A percentile compares a stretch with the other conserved stretches of the same genome.
phyloP scores from a whole-genome alignment of 2,329 filamentous ascomycete species.

The Lasiodiplodia sp. region DNA sequence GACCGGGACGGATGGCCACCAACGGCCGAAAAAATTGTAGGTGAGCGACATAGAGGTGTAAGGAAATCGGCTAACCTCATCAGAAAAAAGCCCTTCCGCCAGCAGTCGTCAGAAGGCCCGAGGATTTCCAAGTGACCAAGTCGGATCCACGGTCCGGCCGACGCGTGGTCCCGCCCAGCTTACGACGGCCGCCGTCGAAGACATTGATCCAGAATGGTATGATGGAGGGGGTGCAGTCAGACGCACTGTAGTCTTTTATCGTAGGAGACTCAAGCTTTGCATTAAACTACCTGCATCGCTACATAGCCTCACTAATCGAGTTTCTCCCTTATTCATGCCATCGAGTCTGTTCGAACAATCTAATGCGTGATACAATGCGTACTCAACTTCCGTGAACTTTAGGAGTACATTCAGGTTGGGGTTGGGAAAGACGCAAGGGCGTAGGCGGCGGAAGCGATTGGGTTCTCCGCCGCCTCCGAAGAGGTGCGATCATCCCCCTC shows the following conservation, averaged over 20 bases:
- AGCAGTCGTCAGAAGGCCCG: not conserved
- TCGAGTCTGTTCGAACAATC: too few relatives aligned
- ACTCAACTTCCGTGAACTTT: not conserved
- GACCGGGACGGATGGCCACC: not conserved
- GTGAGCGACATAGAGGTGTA: not conserved
- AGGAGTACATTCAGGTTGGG: not conserved
- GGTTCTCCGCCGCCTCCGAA: not conserved
- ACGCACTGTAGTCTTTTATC: not conserved
- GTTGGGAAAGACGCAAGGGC: not conserved
- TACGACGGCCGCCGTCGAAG: not conserved
- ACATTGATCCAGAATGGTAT: not conserved
- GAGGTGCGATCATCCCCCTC: slow-evolving; percentile 4
- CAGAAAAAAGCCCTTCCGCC: not conserved
- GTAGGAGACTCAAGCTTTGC: not conserved
- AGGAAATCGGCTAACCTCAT: not conserved
- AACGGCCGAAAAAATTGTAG: not conserved
- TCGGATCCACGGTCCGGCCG: not conserved
- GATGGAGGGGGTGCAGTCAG: not conserved
- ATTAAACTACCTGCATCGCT: too few relatives aligned
- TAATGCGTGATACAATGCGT: not conserved
- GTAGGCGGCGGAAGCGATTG: not conserved
- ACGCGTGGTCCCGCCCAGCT: not conserved
- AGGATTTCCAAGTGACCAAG: not conserved
- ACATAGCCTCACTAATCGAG: too few relatives aligned
- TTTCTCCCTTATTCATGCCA: too few relatives aligned